Conservation (phyloP, 129 eudicot genomes). For the Mikania micrantha region DNA sequence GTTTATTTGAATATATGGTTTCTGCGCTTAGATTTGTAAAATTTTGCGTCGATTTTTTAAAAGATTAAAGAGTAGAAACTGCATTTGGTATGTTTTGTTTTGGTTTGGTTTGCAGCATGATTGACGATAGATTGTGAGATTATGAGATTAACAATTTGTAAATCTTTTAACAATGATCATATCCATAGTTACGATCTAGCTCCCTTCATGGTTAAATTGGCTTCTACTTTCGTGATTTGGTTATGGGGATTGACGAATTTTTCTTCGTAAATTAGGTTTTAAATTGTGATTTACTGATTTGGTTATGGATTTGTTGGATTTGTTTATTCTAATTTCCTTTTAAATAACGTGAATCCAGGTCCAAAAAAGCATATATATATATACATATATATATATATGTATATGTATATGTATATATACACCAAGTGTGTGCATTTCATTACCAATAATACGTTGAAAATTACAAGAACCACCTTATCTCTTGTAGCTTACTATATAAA, state of each 20-base stretch:
- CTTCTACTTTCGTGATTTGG: background rate
- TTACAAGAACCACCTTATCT: no score
- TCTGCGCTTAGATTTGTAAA: background rate
- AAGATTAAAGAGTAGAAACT: background rate
- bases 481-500: no score
- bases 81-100: background rate
- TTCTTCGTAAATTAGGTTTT: background rate
- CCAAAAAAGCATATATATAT: background rate
- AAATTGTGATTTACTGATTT: background rate
- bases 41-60: background rate
- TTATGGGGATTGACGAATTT: conserved; percentile 10
- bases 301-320: background rate
- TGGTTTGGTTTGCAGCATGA: background rate
- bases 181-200: background rate
- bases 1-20: background rate
- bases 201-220: background rate
- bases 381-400: background rate
- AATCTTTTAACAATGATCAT: no score
- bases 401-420: background rate
- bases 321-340: background rate
- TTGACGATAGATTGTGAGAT: background rate
- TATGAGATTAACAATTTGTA: background rate
- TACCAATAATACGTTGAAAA: no score
- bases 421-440: no score
- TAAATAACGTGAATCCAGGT: background rate